Conservation (phyloP, 768 basidiomycete genomes). For the Xerocomus brunneocitrinus region DNA sequence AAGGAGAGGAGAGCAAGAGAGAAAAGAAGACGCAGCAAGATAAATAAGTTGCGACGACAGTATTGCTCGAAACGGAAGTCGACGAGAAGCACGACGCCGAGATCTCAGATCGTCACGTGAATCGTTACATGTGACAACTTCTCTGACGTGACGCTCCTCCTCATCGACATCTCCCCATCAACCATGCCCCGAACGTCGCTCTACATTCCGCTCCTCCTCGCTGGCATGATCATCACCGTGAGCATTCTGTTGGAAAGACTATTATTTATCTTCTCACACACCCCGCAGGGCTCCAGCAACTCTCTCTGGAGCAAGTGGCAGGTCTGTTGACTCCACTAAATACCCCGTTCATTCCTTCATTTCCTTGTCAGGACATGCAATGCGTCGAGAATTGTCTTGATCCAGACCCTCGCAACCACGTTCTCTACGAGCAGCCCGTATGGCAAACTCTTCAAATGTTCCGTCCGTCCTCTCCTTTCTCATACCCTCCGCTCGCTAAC, state of each 20-base stretch:
- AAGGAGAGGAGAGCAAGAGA: constrained; percentile 16
- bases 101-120: constrained; percentile 32
- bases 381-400: constrained; percentile 90
- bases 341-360: constrained; percentile 4
- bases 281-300: constrained; percentile 65
- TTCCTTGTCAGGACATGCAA: constrained; percentile 77
- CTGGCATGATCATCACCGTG: constrained; percentile 90
- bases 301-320: constrained; percentile 84
- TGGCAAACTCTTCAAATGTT: constrained; percentile 93
- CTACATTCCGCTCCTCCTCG: constrained; percentile 76
- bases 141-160: not conserved
- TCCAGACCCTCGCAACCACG: constrained; percentile 52
- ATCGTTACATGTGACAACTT: constrained; percentile 17
- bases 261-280: not conserved
- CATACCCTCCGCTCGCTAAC: constrained; percentile 26
- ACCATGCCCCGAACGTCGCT: constrained; percentile 58
- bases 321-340: constrained; percentile 35
- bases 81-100: constrained; percentile 28
- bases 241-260: constrained; percentile 6
- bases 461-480: constrained; percentile 45
- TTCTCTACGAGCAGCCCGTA: constrained; percentile 92
- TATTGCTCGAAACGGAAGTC: constrained; percentile 23
- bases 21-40: constrained; percentile 30
- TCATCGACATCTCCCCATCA: constrained; percentile 4
- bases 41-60: constrained; percentile 28